Base-by-base conservation (phyloP, 1,284 basidiomycete species). In the Veloporphyrellus conicus region DNA sequence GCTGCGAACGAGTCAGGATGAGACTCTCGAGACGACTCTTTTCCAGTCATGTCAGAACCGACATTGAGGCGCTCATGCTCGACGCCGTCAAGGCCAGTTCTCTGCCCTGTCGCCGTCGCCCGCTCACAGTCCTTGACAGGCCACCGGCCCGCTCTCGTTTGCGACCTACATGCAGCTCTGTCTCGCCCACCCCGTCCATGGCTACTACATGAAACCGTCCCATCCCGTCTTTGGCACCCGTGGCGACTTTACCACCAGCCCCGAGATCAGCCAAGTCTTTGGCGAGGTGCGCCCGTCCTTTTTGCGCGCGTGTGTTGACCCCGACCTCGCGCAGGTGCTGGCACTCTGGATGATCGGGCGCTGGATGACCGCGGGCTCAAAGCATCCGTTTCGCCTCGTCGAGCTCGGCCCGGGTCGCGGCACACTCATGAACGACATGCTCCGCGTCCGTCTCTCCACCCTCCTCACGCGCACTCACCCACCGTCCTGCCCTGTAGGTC, bases 181-280 rank as follows among this genome's bases (percentile, higher is more conserved):
- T 58, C 77, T 96, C 3, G 78, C 84, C 0, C 92, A 96, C 68
- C 91, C 93, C 1, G 84, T 78, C 0, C 73, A 90, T 49, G 93
- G 93, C 1, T 97, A 97, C 69, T 96, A 97, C 71, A 88, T 86
- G 75, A 84, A 85, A 47, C 72, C 80, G 0, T 56, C 68, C 5
- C 75, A 85, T 50, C 76, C 83, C 33, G 86, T 98, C 3, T 90
- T 99, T 60, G 96, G 96, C 10, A 60, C 80, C 0, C 74, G 77
- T 29, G 96, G 96, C 3, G 96, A 99, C 71, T 99, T 99, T 61
- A 87, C 92, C 33, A 99, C 96, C 1, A 93, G 88, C 54, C 96
- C 96, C 2, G 96, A 99, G 65, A 97, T 99, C 46, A 90, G 84
- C 57, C 94, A 98, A 66, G 82, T 93, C 0, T 99, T 99, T 67